Base-by-base conservation (phyloP, 2,329 filamentous ascomycete genomes). In the Fusarium guadeloupense region DNA sequence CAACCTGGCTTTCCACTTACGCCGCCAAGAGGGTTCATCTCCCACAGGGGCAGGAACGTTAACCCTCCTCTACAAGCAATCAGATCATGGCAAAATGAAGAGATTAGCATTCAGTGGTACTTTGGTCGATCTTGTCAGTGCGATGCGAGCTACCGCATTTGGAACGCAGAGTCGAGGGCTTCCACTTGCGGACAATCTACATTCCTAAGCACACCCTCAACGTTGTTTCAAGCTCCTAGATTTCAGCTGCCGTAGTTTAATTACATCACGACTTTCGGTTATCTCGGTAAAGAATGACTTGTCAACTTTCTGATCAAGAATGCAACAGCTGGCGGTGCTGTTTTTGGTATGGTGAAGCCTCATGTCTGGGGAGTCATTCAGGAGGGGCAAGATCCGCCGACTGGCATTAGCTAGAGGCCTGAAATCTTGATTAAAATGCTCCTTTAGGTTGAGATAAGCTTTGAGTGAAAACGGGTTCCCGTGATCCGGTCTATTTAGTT, bases 171-270 rank as follows among this genome's bases (percentile, higher is more conserved):
- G 9, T 16, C 16, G 45, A 28, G 16, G 35, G 19, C 33, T 30
- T 43, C 31, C 28, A 35, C 30, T 28, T 35, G 13, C 9, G 39
- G 26, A 30, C 50, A 50, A 49, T 35, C 39, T 16, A 4, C 55
- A 60, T 60, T 60, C 57, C 57, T 53, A 7, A 14, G 35, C 12
- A 3, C 16, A 13, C 23, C 30, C 28, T 16, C 20, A 20, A 19
- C 9, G 6, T 13, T 25, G 42, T 43, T 37, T 49, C 37, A 19
- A 31, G 9, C 14, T 37, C 19, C 26, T 4, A 2, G 13, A 3
- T 5, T 20, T 23, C 17, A 12, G 21, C 37, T 12, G 14, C 16
- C 1, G 23, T 31, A 2, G 16, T 20, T n/a, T 7, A 4, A 23
- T 34, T 30, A 10, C 25, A 39, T 59, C 16, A 42, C 17, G 31